Percentiles rank a stretch among this genome's conserved stretches.
Evolutionary conservation across 2,329 filamentous ascomycete genomes (phyloP).

Genomic region (Orbilia blumenaviensis): DNA sequence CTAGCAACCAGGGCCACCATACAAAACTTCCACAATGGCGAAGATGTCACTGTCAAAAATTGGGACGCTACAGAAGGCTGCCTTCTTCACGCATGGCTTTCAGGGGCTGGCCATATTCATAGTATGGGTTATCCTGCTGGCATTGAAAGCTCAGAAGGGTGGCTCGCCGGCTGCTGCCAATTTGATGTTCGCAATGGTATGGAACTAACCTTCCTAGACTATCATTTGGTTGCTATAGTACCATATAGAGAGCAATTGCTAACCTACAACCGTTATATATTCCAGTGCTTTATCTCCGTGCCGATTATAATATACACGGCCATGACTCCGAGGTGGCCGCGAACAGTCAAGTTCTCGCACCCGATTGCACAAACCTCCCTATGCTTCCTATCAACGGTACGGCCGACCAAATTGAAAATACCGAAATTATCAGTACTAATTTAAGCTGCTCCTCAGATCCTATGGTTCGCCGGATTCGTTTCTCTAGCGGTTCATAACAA

Average conservation of each 20-base stretch:
- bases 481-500: constrained; percentile 72
- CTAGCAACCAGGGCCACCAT: background rate
- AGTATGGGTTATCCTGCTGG: constrained; percentile 36
- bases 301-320: constrained; percentile 73
- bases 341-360: constrained; percentile 70
- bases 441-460: constrained; percentile 60
- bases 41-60: constrained; percentile 41
- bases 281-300: constrained; percentile 72
- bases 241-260: background rate
- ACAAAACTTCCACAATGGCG: constrained; percentile 16
- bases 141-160: constrained; percentile 45
- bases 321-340: constrained; percentile 71
- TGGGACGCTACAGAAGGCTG: constrained; percentile 35
- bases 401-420: background rate
- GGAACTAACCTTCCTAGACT: background rate
- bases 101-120: constrained; percentile 44
- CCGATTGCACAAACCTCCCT: constrained; percentile 71
- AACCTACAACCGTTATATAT: constrained; percentile 30
- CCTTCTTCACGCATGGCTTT: constrained; percentile 50
- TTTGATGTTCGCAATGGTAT: constrained; percentile 49
- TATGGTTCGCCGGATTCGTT: constrained; percentile 75
- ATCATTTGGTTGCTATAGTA: background rate
- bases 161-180: constrained; percentile 33
- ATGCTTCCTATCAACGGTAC: constrained; percentile 55
- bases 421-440: background rate